phyloP scores from a whole-genome alignment of 23 red algal genomes.

The Gracilaria gracilis region DNA sequence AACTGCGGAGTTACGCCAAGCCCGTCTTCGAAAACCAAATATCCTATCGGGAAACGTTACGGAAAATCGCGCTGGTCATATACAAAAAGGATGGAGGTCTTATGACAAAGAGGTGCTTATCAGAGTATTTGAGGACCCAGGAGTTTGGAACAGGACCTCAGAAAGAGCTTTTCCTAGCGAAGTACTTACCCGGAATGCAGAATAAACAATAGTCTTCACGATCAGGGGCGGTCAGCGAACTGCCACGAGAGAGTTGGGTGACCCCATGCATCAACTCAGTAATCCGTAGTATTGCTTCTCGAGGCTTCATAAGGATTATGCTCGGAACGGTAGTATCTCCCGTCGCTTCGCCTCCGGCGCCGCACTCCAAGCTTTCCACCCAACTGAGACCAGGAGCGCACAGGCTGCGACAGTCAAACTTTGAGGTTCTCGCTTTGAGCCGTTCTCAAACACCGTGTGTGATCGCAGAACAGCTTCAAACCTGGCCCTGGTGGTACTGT shows the following conservation, averaged over 20 bases:
- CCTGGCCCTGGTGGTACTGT: neutral
- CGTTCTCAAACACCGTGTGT: neutral
- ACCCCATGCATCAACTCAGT: neutral
- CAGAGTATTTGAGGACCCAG: slow-evolving; percentile 63
- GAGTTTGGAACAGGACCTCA: slow-evolving; percentile 67
- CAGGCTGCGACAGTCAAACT: neutral
- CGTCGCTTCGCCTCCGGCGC: neutral
- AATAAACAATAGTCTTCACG: neutral
- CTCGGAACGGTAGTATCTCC: neutral
- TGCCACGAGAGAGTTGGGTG: neutral
- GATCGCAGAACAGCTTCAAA: neutral
- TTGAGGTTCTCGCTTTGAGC: neutral
- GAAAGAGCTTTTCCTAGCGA: slow-evolving; percentile 62
- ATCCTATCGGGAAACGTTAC: slow-evolving; percentile 62
- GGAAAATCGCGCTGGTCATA: slow-evolving; percentile 59
- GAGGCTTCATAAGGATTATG: neutral
- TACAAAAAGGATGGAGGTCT: slow-evolving; percentile 67
- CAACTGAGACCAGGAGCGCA: neutral
- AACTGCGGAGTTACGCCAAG: slow-evolving; percentile 31
- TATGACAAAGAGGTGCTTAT: slow-evolving; percentile 69
- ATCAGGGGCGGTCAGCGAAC: neutral
- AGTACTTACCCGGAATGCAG: slow-evolving; percentile 37
- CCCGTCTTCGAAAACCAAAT: slow-evolving; percentile 45
- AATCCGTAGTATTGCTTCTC: neutral
- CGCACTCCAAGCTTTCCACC: neutral